These are phyloP conservation scores for Blakeslea trispora DNA, from an alignment of 371 early-diverging fungal species.

Conservation along the genomic window DNA sequence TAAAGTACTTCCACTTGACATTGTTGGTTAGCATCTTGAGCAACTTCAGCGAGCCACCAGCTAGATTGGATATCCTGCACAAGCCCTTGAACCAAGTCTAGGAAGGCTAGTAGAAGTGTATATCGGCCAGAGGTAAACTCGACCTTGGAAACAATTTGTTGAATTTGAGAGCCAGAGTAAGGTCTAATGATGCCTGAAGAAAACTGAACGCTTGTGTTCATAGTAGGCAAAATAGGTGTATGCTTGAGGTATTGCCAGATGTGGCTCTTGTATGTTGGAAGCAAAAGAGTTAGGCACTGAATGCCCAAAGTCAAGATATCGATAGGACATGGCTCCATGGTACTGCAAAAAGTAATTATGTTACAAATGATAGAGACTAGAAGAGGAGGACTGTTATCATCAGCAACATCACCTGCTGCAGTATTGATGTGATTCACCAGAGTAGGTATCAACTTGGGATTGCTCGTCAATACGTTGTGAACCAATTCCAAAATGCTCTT, in stretches of 20 bases:
- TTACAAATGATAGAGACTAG: slow-evolving; percentile 35
- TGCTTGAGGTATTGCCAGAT: slow-evolving; percentile 39
- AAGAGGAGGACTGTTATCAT: slow-evolving; percentile 8
- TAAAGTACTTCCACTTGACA: slow-evolving; percentile 32
- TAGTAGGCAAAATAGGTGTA: slow-evolving; percentile 38
- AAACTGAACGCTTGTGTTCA: slow-evolving; percentile 14
- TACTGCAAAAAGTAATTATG: slow-evolving; percentile 23
- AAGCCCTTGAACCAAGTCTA: slow-evolving; percentile 43
- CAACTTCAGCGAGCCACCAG: slow-evolving; percentile 34
- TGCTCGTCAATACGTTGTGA: slow-evolving; percentile 21
- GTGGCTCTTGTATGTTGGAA: slow-evolving; percentile 32
- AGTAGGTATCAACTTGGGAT: slow-evolving; percentile 19
- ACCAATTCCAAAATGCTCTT: slow-evolving; percentile 34
- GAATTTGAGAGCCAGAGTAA: slow-evolving; percentile 29
- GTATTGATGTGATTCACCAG: slow-evolving; percentile 38
- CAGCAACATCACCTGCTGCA: neutral
- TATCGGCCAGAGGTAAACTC: slow-evolving; percentile 41
- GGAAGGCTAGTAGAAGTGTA: slow-evolving; percentile 34
- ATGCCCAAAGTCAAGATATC: slow-evolving; percentile 28
- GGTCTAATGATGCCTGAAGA: slow-evolving; percentile 7
- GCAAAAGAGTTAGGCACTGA: slow-evolving; percentile 34
- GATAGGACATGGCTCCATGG: slow-evolving; percentile 18
- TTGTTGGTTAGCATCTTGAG: slow-evolving; percentile 8
- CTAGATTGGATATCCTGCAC: slow-evolving; percentile 39
- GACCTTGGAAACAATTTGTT: slow-evolving; percentile 33